A percentile compares a stretch with the other conserved stretches of the same genome.
Evolutionary conservation across 331 rosid species (phyloP).

Genomic region (Ulmus americana): DNA sequence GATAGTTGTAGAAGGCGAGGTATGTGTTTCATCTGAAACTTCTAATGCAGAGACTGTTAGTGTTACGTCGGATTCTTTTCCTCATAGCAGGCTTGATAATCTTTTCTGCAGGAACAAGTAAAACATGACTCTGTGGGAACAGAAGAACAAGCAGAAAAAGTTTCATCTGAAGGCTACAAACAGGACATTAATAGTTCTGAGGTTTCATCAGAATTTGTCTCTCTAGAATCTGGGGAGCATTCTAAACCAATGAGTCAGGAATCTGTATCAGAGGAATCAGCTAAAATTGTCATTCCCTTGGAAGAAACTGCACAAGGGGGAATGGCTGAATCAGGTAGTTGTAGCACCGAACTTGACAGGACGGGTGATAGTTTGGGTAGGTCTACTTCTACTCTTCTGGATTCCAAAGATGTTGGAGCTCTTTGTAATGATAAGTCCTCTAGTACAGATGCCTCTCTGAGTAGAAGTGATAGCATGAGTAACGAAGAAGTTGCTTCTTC

Average conservation of each 20-base stretch:
- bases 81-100: conserved; percentile 25
- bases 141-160: conserved; percentile 27
- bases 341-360: conserved; percentile 28
- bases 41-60: conserved; percentile 24
- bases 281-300: conserved; percentile 16
- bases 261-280: conserved; percentile 22
- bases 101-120: conserved; percentile 22
- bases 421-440: conserved; percentile 15
- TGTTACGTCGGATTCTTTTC: conserved; percentile 18
- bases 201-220: conserved; percentile 20
- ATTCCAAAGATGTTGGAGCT: conserved; percentile 20
- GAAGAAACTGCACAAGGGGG: conserved; percentile 25
- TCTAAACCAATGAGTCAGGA: conserved; percentile 23
- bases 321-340: conserved; percentile 29
- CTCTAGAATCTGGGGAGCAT: conserved; percentile 18
- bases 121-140: conserved; percentile 16
- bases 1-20: conserved; percentile 16
- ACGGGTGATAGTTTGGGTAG: conserved; percentile 16
- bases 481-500: conserved; percentile 23
- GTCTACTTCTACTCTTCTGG: conserved; percentile 16
- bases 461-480: conserved; percentile 27
- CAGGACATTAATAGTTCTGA: conserved; percentile 16
- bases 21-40: conserved; percentile 34
- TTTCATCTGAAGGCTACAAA: conserved; percentile 26
- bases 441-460: conserved; percentile 21